phyloP scores from a whole-genome alignment of 2,329 filamentous ascomycete genomes.

The Diplodia sapinea region DNA sequence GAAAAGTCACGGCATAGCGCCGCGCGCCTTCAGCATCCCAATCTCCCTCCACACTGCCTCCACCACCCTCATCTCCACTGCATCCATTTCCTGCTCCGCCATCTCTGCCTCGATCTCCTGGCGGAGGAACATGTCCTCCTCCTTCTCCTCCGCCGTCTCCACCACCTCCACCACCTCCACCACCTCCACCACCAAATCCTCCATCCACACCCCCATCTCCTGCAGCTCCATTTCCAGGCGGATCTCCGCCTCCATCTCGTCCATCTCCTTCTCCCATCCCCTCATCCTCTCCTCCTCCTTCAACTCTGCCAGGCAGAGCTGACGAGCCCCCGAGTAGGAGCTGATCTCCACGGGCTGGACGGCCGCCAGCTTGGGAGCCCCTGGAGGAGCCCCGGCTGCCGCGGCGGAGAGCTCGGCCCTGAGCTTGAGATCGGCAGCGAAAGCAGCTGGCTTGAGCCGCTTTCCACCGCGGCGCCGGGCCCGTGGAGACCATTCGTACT shows the following conservation, averaged over 20 bases:
- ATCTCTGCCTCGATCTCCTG: conserved; percentile 26
- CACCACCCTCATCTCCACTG: conserved; percentile 9
- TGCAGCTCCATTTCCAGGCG: conserved; percentile 22
- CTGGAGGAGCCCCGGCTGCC: background rate
- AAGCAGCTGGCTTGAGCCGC: conserved; percentile 2
- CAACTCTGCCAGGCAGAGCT: background rate
- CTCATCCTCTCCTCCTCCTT: conserved; percentile 3
- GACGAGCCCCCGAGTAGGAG: conserved; percentile 11
- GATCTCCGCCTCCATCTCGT: conserved; percentile 16
- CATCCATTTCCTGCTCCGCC: conserved; percentile 24
- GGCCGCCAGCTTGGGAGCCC: conserved; percentile 16
- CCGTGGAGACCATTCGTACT: conserved; percentile 25
- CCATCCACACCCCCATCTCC: conserved; percentile 2
- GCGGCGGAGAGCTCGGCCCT: background rate
- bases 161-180: conserved; percentile 6
- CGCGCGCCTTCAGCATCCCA: conserved; percentile 20
- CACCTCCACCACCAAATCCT: conserved; percentile 1
- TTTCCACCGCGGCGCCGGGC: conserved; percentile 9
- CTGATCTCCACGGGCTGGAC: conserved; percentile 12
- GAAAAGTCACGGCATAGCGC: conserved; percentile 11
- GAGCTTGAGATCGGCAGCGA: conserved; percentile 10
- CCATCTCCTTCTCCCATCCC: conserved; percentile 24
- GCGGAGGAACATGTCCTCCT: conserved; percentile 11
- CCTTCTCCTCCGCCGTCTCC: conserved; percentile 14
- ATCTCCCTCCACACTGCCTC: conserved; percentile 13